Evolutionary conservation across 306 rosid genomes (phyloP), one percentile per base, ranked within the genome.

Genomic region (Vigna unguiculata): DNA sequence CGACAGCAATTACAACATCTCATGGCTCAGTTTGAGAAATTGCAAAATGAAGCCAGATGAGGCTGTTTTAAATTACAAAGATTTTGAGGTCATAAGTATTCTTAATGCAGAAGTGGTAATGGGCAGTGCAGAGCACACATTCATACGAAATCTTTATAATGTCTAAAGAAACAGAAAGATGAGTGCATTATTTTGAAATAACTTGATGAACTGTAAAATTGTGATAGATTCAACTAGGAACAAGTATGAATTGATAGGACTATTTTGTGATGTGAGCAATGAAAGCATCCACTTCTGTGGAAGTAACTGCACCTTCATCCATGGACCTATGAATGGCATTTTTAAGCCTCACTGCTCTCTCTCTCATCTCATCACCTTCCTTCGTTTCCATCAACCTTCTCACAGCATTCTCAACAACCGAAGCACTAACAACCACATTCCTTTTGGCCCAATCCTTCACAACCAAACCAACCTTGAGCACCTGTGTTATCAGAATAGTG

Each of bases 391-490:
- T 48, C 20, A 48, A 6, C 54, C 21, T 48, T 48, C 54, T 48
- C 22, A 40, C 45, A 40, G 12, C 45, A 40, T 40, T 40, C 45
- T 9, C 45, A 40, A 40, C 45, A 40, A 40, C 45, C 12, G 45
- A 40, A 40, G 45, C 45, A 40, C 45, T 2, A 40, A 40, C 45
- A 40, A 40, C 10, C 45, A 9, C 45, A 9, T 40, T 40, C 45
- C 12, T 40, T 40, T 9, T 2, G 13, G 45, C 3, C 13, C 57
- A 51, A 51, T 51, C 55, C 21, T 51, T n/a, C 22, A 51, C 22
- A 51, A 51, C 22, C 55, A 51, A 51, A 51, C 55, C 24, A 51
- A n/a, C 57, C 57, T 51, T 51, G 57, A 51, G 57, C 57, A 51
- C 57, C 57, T 51, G 11, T n/a, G 57, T 51, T 0, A 51, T 17